Percentiles rank a stretch among this genome's conserved stretches.
Conservation (phyloP, 1,284 basidiomycete species). For the Singerocomus rubriflavus region DNA sequence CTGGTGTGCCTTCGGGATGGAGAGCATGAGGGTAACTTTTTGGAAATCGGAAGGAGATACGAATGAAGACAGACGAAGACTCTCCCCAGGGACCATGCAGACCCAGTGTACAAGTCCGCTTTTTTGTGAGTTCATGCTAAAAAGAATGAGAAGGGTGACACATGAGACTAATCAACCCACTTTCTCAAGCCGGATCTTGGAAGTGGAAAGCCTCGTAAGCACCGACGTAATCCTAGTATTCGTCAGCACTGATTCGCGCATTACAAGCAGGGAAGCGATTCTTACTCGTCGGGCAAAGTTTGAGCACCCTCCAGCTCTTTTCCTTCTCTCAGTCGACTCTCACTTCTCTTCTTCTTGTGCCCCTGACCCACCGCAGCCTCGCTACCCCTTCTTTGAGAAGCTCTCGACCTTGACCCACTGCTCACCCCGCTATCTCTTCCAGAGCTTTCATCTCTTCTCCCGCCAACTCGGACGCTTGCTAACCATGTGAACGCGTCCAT, state of each 20-base stretch:
- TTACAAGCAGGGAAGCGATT: conserved; percentile 4
- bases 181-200: conserved; percentile 84
- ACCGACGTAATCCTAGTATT: conserved; percentile 73
- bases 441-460: conserved; percentile 47
- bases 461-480: conserved; percentile 62
- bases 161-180: conserved; percentile 36
- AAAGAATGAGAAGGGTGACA: conserved; percentile 1
- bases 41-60: conserved; percentile 90
- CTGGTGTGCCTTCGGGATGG: conserved; percentile 65
- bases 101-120: conserved; percentile 81
- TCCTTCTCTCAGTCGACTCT: conserved; percentile 44
- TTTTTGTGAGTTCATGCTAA: conserved; percentile 77
- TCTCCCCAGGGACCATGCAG: conserved; percentile 91
- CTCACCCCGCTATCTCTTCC: conserved; percentile 49
- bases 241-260: conserved; percentile 8
- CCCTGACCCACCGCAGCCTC: conserved; percentile 14
- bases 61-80: conserved; percentile 68
- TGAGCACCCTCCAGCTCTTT: conserved; percentile 46
- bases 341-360: conserved; percentile 38
- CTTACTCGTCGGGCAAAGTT: conserved; percentile 78
- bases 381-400: conserved; percentile 23
- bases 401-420: conserved; percentile 36
- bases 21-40: conserved; percentile 69
- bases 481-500: conserved; percentile 72
- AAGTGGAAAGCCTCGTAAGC: conserved; percentile 63